Evolutionary conservation across 176 grass and related monocot genomes (phyloP).

Genomic region (Cenchrus purpureus): DNA sequence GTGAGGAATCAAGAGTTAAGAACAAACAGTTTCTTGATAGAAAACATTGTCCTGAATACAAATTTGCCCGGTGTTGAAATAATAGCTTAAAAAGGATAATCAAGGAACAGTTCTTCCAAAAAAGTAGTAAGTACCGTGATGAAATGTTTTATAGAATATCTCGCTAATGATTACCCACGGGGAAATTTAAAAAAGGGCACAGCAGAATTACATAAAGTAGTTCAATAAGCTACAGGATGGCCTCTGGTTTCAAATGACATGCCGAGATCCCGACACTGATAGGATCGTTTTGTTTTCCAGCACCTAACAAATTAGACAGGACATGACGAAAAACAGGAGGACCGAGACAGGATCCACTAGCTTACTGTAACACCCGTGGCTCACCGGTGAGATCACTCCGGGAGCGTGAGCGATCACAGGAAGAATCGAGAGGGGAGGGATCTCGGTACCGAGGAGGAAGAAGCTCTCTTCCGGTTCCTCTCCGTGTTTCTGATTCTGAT

Average conservation of each 20-base stretch:
- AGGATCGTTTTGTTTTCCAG: not conserved
- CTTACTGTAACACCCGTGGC: too few species aligned
- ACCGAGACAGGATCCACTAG: not conserved
- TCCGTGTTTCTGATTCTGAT: too few species aligned
- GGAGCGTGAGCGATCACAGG: too few species aligned
- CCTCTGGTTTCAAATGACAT: not conserved
- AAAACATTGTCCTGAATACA: slow-evolving; percentile 9
- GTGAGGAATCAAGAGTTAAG: slow-evolving; percentile 20
- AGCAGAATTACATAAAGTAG: not conserved
- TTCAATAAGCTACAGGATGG: not conserved
- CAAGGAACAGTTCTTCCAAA: not conserved
- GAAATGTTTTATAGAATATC: not conserved
- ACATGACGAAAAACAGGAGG: not conserved
- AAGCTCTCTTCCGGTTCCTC: too few species aligned
- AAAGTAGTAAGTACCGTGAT: not conserved
- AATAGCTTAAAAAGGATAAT: not conserved
- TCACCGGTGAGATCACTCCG: too few species aligned
- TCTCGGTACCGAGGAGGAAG: too few species aligned
- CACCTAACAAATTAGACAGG: not conserved
- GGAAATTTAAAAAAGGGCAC: not conserved
- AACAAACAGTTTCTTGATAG: slow-evolving; percentile 22
- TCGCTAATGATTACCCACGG: not conserved
- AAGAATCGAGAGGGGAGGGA: too few species aligned
- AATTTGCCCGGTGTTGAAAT: not conserved
- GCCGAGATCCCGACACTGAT: not conserved